Conservation (phyloP, 345 rosid genomes). For the Syzygium aromaticum region DNA sequence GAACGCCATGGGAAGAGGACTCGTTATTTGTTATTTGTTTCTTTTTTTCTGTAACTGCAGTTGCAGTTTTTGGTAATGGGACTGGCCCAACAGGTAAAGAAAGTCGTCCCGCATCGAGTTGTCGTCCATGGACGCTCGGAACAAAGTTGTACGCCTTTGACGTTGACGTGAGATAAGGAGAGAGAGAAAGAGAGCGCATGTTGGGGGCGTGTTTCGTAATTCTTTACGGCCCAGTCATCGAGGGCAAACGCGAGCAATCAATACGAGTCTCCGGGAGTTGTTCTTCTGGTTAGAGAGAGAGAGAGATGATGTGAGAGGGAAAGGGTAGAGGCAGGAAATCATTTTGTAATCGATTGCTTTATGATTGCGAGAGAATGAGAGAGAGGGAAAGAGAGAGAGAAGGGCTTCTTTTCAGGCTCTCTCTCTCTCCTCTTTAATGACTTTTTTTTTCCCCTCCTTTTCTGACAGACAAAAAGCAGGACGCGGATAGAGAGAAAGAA, state of each 20-base stretch:
- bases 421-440: not conserved
- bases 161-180: conserved; percentile 11
- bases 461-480: not conserved
- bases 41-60: not conserved
- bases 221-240: conserved; percentile 16
- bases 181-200: not conserved
- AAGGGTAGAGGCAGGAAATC: conserved; percentile 8
- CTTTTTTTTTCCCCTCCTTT: not conserved
- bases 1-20: not conserved
- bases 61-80: not conserved
- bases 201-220: conserved; percentile 7
- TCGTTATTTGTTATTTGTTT: not conserved
- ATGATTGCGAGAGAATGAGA: conserved; percentile 19
- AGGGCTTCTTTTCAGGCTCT: not conserved
- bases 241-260: conserved; percentile 13
- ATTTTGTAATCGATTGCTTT: conserved; percentile 51
- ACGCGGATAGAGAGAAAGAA: not conserved
- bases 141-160: conserved; percentile 17
- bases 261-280: conserved; percentile 4
- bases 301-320: conserved; percentile 18
- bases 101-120: not conserved
- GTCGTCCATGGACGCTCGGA: conserved; percentile 7
- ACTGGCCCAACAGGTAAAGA: not conserved
- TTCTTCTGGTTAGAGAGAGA: not conserved
- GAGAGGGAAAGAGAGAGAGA: not conserved